phyloP scores from a whole-genome alignment of 176 grass and related monocot species.

The Themeda triandra region DNA sequence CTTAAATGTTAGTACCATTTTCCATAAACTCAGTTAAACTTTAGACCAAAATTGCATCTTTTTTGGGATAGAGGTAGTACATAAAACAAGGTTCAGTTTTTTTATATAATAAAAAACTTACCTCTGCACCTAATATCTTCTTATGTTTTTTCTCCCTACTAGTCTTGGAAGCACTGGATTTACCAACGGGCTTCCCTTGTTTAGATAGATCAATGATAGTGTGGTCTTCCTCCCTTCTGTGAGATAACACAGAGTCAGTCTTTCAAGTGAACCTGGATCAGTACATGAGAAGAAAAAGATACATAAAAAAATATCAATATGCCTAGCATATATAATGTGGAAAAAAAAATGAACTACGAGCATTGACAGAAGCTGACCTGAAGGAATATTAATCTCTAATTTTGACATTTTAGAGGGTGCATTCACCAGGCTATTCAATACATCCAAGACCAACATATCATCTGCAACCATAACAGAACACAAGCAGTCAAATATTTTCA shows the following conservation, averaged over 20 bases:
- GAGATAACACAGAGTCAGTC: slow-evolving; percentile 4
- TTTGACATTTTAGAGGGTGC: slow-evolving; percentile 28
- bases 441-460: slow-evolving; percentile 55
- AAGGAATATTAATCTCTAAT: slow-evolving; percentile 24
- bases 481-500: background rate
- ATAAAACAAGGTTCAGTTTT: background rate
- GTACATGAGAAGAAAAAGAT: slow-evolving; percentile 2
- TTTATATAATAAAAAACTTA: slow-evolving; percentile 1
- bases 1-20: background rate
- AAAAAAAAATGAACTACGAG: background rate
- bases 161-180: slow-evolving; percentile 15
- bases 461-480: slow-evolving; percentile 33
- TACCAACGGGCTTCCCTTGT: slow-evolving; percentile 23
- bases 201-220: slow-evolving; percentile 18
- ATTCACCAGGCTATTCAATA: slow-evolving; percentile 48
- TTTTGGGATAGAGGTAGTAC: background rate
- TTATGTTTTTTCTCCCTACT: slow-evolving; percentile 34
- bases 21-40: background rate
- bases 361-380: slow-evolving; percentile 37
- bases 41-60: background rate
- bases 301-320: slow-evolving; percentile 14
- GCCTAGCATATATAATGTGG: background rate
- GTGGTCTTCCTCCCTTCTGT: slow-evolving; percentile 26
- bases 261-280: slow-evolving; percentile 34
- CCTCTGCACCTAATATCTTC: slow-evolving; percentile 32